Percentiles rank a stretch among this genome's conserved stretches.
Evolutionary conservation across 108 stramenopile genomes (phyloP).

Genomic region (Nitzschia palea): DNA sequence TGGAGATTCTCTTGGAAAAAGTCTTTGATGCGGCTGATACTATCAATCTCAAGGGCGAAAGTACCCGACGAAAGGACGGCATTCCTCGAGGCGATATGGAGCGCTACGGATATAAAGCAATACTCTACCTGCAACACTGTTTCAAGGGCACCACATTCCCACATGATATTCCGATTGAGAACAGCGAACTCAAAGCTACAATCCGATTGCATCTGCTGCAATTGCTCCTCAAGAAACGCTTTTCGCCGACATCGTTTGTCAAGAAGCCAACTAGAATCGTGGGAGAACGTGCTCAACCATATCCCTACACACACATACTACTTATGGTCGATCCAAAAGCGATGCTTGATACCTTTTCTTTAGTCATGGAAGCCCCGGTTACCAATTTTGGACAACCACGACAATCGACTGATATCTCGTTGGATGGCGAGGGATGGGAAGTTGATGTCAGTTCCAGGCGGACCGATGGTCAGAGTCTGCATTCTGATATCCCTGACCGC

Average conservation of each 20-base stretch:
- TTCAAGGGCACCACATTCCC: conserved; percentile 78
- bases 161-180: conserved; percentile 40
- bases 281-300: conserved; percentile 48
- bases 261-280: conserved; percentile 27
- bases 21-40: conserved; percentile 70
- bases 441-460: conserved; percentile 38
- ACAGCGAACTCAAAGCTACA: conserved; percentile 38
- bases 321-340: conserved; percentile 73
- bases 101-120: conserved; percentile 66
- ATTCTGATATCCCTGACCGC: conserved; percentile 39
- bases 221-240: conserved; percentile 47
- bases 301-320: conserved; percentile 75
- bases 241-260: conserved; percentile 15
- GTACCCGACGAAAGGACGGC: conserved; percentile 37
- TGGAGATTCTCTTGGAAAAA: conserved; percentile 66
- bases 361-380: conserved; percentile 74
- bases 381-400: conserved; percentile 32
- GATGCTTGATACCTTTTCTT: conserved; percentile 67
- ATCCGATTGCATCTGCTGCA: conserved; percentile 55
- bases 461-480: not conserved
- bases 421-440: conserved; percentile 51
- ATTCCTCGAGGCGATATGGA: conserved; percentile 50
- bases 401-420: conserved; percentile 27
- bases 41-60: conserved; percentile 7
- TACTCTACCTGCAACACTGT: conserved; percentile 70